A percentile compares a stretch with the other conserved stretches of the same genome.
Conservation (phyloP, 192 early-diverging fungal species). For the Rhizophagus clarus region DNA sequence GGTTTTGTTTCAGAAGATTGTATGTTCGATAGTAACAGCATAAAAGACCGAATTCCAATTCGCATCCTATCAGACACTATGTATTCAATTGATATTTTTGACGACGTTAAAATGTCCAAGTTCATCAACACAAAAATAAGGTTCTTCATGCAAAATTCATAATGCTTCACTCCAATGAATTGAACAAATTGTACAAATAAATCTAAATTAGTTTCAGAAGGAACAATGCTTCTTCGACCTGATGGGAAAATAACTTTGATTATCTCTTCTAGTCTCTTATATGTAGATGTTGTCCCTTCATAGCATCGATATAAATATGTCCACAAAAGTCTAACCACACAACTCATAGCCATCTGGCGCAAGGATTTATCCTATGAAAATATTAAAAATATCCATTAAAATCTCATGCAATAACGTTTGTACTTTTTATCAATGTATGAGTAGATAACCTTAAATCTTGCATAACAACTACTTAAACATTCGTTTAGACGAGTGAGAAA, state of each 20-base stretch:
- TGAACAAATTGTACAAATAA: conserved; percentile 74
- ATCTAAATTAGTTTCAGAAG: conserved; percentile 66
- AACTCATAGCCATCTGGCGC: conserved; percentile 75
- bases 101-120: conserved; percentile 50
- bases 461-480: conserved; percentile 68
- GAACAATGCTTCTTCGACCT: conserved; percentile 53
- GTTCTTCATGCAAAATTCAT: conserved; percentile 69
- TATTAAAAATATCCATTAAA: neutral
- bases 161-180: conserved; percentile 61
- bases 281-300: conserved; percentile 59
- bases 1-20: conserved; percentile 55
- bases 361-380: conserved; percentile 64
- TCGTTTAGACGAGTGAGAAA: conserved; percentile 80
- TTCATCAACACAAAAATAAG: conserved; percentile 68
- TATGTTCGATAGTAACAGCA: conserved; percentile 72
- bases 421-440: neutral
- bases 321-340: conserved; percentile 85
- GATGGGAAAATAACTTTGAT: conserved; percentile 69
- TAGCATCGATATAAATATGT: conserved; percentile 90
- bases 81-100: conserved; percentile 50
- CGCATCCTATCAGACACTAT: conserved; percentile 71
- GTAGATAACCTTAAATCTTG: conserved; percentile 55
- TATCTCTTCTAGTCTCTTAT: conserved; percentile 58
- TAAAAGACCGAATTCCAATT: conserved; percentile 73
- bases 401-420: neutral